Conservation (phyloP, 148 eudicot genomes). For the Fagopyrum homotropicum region DNA sequence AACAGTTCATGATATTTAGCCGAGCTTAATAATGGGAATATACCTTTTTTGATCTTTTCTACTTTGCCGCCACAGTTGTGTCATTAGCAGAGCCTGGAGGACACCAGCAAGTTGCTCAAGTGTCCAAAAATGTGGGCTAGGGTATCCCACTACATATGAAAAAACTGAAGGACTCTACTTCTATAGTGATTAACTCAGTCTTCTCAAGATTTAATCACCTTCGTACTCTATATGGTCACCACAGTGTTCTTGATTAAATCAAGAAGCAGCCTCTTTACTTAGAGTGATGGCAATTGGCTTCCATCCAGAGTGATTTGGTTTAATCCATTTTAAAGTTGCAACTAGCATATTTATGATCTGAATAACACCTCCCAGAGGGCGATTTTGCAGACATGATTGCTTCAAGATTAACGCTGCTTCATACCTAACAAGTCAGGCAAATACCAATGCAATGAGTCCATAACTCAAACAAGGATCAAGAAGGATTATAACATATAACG, state of each 20-base stretch:
- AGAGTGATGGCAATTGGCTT: constrained; percentile 49
- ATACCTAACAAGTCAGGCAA: constrained; percentile 35
- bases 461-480: no score
- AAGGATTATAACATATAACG: no score
- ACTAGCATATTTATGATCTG: constrained; percentile 58
- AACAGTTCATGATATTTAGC: background rate
- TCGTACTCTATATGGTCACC: no score
- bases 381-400: constrained; percentile 55
- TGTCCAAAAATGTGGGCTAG: background rate
- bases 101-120: background rate
- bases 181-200: no score
- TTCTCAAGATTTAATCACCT: no score
- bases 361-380: constrained; percentile 57
- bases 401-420: constrained; percentile 77
- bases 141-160: background rate
- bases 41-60: background rate
- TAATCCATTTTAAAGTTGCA: constrained; percentile 55
- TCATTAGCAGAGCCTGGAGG: background rate
- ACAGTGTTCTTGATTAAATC: background rate
- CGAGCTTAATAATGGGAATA: background rate
- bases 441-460: no score
- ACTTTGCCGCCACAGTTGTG: background rate
- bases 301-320: constrained; percentile 71
- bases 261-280: constrained; percentile 3
- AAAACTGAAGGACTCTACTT: background rate